Evolutionary conservation across 495 filamentous ascomycete species (phyloP), one percentile per base, ranked within the genome.

Genomic region (Penicillium coffeae): DNA sequence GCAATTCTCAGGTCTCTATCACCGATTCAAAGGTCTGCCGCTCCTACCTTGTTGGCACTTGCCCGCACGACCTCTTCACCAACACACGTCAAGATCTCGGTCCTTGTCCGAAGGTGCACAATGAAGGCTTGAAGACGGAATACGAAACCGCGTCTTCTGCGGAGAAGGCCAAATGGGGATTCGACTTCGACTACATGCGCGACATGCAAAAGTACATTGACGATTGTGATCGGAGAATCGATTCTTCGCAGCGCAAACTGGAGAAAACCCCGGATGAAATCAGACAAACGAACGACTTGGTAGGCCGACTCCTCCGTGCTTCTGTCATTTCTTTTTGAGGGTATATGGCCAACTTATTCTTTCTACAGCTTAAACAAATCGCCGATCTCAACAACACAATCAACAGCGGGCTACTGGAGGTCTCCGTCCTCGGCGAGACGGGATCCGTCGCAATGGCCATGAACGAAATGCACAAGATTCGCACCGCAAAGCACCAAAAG

Each of bases 251-350:
- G 73, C 79, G 90, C 15, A 76, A 92, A 34, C 72, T 99, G 42
- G 93, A 99, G 69, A 97, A 97, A 77, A 97, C 94, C 0, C 90
- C 90, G 36, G 94, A 99, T 66, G 93, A 99, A 75, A 95, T 99
- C 47, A 75, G 87, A 27, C 89, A 96, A 77, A 97, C 93, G n/a
- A 96, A 96, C 65, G 78, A 84, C 15, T 71, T 97, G 50, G 77
- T 84, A 70, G 10, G 25, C 10, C 10, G 25, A 30, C 5, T 10
- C 25, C 25, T 10, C n/a, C n/a, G n/a, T 37, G 70, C 13, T 45
- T 48, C 3, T 30, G 20, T 30, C n/a, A n/a, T n/a, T 32, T 13
- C 12, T 4, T 32, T 0, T n/a, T 21, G 27, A 13, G 6, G 19
- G 5, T n/a, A 12, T 7, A 43, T 33, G 35, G 14, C 15, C 22